Evolutionary conservation across 768 basidiomycete species (phyloP), one percentile per base, ranked within the genome.

Genomic region (Amanita rimosa): DNA sequence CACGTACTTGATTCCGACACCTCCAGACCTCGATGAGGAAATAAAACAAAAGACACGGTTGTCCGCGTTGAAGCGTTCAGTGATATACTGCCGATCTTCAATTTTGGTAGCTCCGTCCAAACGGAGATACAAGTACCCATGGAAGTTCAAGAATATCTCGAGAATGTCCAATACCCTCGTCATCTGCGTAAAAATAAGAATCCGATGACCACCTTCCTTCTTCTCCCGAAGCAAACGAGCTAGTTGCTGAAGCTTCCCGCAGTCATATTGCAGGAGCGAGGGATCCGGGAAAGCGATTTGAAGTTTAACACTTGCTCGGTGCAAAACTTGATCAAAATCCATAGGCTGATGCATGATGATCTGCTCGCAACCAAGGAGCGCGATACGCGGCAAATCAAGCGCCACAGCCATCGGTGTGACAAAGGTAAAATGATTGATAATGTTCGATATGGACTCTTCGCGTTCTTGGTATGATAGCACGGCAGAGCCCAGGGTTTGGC

Each of bases 161-260:
- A 98, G 75, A 52, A 98, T 90, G 60, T 98, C 94, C 51, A 98
- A 73, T 27, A 98, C 83, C 52, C 76, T 75, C 26, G 94, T 95
- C 94, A 97, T 97, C 58, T 98, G 94, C 0, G 94, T 97, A 65
- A 98, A 98, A 53, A 98, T 94, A 41, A 98, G 73, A 21, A 88
- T 75, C 6, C 94, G 85, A 60, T 96, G 93, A 0, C 92, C 91
- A 5, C 81, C 90, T 0, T 81, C 78, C 60, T 93, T 91, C 64
- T 81, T 86, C 62, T 87, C 78, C 39, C 89, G 79, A 8, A 98
- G 71, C 22, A 98, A 69, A 21, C 67, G 68, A n/a, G 81, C 76
- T 6, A 98, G 76, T 49, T 81, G 76, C 58, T 96, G 94, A 10
- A 98, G 74, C 60, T 98, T 98, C 39, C 94, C 94, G 58, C 94